Percentiles rank a stretch among this genome's conserved stretches.
These are phyloP conservation scores for Boletus sp. DNA, from an alignment of 768 basidiomycete species.

Conservation along the genomic window DNA sequence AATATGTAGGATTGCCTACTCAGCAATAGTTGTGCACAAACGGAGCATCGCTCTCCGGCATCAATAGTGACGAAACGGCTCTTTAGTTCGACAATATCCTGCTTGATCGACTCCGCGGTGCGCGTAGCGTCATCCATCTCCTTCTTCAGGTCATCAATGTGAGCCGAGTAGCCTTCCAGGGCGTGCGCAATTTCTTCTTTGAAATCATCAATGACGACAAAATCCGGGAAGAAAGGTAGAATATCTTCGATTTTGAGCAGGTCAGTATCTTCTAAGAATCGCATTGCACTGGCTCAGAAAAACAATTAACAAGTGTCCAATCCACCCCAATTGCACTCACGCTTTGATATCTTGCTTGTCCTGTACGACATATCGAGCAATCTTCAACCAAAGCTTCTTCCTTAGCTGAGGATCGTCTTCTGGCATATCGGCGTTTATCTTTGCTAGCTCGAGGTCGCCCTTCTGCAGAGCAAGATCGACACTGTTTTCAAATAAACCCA, in stretches of 20 bases:
- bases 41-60: constrained; percentile 79
- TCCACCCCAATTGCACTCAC: constrained; percentile 47
- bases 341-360: constrained; percentile 98
- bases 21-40: constrained; percentile 71
- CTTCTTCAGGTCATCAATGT: constrained; percentile 82
- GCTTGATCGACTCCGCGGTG: constrained; percentile 89
- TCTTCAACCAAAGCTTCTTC: constrained; percentile 97
- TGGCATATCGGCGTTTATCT: constrained; percentile 91
- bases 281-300: constrained; percentile 73
- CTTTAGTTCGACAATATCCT: constrained; percentile 80
- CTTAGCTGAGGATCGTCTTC: constrained; percentile 82
- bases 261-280: constrained; percentile 90
- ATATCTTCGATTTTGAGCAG: constrained; percentile 98
- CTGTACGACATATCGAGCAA: constrained; percentile 97
- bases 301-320: not conserved
- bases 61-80: constrained; percentile 92
- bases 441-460: constrained; percentile 93
- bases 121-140: constrained; percentile 97
- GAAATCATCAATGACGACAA: constrained; percentile 98
- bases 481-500: constrained; percentile 95
- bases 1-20: constrained; percentile 97
- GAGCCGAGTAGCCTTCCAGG: constrained; percentile 87
- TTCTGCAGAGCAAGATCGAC: constrained; percentile 93
- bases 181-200: constrained; percentile 98
- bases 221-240: constrained; percentile 98